Percentiles rank a stretch among this genome's conserved stretches.
phyloP scores from a whole-genome alignment of 2,329 filamentous ascomycete species.

The Cylindrodendrum hubeiense region DNA sequence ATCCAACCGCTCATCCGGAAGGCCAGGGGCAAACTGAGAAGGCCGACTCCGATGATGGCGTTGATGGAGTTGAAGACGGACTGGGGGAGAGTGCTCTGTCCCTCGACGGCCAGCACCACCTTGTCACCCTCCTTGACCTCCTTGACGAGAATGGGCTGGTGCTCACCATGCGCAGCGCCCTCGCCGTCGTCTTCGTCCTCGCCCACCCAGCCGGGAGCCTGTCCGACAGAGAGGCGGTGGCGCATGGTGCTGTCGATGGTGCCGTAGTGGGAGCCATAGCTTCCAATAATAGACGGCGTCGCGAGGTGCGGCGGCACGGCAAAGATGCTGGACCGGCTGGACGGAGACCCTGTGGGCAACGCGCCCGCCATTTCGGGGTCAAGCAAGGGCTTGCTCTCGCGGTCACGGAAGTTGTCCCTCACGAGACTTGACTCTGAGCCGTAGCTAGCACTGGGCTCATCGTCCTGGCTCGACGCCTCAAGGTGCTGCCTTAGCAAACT shows the following conservation, averaged over 20 bases:
- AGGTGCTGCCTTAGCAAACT: constrained; percentile 67
- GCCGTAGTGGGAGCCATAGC: constrained; percentile 74
- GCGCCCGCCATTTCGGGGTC: constrained; percentile 57
- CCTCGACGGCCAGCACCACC: constrained; percentile 85
- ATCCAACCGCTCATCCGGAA: constrained; percentile 92
- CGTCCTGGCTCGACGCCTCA: constrained; percentile 50
- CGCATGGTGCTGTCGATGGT: constrained; percentile 58
- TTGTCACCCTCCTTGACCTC: constrained; percentile 90
- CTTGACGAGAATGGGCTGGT: constrained; percentile 85
- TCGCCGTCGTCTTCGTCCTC: constrained; percentile 49
- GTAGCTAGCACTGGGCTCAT: constrained; percentile 40
- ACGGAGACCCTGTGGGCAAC: constrained; percentile 44
- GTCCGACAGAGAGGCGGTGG: constrained; percentile 60
- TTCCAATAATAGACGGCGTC: constrained; percentile 78
- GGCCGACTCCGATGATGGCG: constrained; percentile 88
- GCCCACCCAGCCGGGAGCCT: constrained; percentile 46
- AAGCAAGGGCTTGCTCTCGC: constrained; percentile 62
- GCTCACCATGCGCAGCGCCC: constrained; percentile 65
- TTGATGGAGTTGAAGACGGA: constrained; percentile 98
- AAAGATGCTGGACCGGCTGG: constrained; percentile 62
- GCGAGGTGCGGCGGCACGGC: constrained; percentile 71
- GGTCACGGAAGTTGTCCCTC: constrained; percentile 51
- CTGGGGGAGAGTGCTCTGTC: constrained; percentile 94
- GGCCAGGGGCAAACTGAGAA: constrained; percentile 89
- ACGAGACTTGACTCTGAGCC: constrained; percentile 28